Evolutionary conservation across 208 protist genomes (phyloP).

Genomic region (Leishmania major): DNA sequence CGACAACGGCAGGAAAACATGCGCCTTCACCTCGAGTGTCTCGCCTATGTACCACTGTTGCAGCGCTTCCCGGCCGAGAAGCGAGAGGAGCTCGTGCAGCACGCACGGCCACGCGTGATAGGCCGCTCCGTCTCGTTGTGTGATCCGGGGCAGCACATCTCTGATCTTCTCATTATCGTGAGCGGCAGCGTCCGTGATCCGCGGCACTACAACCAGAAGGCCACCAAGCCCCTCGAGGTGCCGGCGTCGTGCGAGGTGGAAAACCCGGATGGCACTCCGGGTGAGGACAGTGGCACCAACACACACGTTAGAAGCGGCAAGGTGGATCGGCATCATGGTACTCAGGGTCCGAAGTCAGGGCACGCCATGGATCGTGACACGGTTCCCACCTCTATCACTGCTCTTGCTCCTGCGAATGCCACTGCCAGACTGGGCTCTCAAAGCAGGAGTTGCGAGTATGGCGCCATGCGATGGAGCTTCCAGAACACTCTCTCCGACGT

Average conservation of each 20-base stretch:
- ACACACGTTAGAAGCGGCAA: background rate
- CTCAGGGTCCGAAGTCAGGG: background rate
- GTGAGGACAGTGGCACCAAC: conserved; percentile 10
- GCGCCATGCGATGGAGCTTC: background rate
- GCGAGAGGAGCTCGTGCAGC: conserved; percentile 53
- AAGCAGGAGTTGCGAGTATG: background rate
- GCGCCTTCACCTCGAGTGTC: conserved; percentile 62
- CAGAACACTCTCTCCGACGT: background rate
- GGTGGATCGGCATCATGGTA: background rate
- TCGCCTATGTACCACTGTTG: conserved; percentile 70
- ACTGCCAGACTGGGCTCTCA: background rate
- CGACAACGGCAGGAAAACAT: conserved; percentile 56
- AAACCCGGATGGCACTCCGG: conserved; percentile 21
- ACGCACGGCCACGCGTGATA: conserved; percentile 58
- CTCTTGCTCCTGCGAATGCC: background rate
- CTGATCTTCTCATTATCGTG: conserved; percentile 78
- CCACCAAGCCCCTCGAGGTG: conserved; percentile 44
- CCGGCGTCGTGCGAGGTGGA: conserved; percentile 35
- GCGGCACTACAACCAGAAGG: conserved; percentile 56
- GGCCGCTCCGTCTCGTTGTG: conserved; percentile 67
- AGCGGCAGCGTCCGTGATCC: conserved; percentile 69
- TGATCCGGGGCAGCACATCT: conserved; percentile 72
- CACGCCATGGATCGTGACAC: background rate
- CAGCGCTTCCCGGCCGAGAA: conserved; percentile 47
- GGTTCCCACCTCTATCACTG: background rate